These are phyloP conservation scores for Naganishia albida DNA, from an alignment of 1,284 basidiomycete species.

Conservation along the genomic window DNA sequence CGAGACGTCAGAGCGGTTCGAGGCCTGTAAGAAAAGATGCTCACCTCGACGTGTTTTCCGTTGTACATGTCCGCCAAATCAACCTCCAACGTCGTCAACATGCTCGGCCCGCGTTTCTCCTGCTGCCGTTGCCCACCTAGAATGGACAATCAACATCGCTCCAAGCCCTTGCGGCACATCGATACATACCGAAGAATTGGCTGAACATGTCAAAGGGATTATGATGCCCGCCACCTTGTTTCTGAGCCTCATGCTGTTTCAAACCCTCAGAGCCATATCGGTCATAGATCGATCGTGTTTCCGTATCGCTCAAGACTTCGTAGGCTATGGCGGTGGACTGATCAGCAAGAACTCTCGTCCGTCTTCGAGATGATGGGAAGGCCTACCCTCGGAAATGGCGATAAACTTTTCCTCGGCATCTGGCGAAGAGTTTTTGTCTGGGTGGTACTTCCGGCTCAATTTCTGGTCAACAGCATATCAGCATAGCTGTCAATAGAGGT, in stretches of 20 bases:
- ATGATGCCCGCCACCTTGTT: conserved; percentile 60
- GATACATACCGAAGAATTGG: conserved; percentile 74
- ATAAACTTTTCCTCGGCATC: conserved; percentile 82
- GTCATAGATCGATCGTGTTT: conserved; percentile 86
- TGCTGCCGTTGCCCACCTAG: conserved; percentile 63
- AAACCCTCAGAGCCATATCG: conserved; percentile 88
- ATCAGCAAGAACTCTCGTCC: conserved; percentile 3
- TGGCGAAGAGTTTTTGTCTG: conserved; percentile 87
- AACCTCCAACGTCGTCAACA: conserved; percentile 83
- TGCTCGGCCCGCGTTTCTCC: conserved; percentile 76
- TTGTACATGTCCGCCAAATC: conserved; percentile 81
- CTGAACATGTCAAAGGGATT: conserved; percentile 94
- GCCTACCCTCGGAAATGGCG: conserved; percentile 78
- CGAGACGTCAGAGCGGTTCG: neutral
- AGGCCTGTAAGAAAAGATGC: conserved; percentile 40
- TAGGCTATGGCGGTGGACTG: conserved; percentile 64
- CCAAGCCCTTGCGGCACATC: no score
- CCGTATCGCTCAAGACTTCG: conserved; percentile 80
- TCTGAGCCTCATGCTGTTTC: conserved; percentile 70
- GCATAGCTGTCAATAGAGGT: neutral
- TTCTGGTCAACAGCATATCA: conserved; percentile 58
- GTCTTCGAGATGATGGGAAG: neutral
- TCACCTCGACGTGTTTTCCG: conserved; percentile 76
- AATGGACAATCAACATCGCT: neutral
- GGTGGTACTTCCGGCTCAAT: conserved; percentile 84